Evolutionary conservation across 768 basidiomycete genomes (phyloP), one percentile per base, ranked within the genome.

Genomic region (Mycena pura): DNA sequence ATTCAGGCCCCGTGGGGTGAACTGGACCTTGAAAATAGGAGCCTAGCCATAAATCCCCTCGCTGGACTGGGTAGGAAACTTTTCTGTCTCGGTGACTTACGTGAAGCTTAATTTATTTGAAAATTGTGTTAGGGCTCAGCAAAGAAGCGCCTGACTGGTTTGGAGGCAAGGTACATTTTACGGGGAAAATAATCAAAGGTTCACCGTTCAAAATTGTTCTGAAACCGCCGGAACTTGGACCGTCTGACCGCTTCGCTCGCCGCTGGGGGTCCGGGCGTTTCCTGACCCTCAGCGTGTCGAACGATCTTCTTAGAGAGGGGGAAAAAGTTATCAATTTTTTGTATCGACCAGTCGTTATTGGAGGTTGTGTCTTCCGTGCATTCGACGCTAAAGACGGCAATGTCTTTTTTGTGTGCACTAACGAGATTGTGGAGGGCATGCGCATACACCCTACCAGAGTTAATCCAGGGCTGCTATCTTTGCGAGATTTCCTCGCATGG

Each of bases 231-330:
- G 73, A 76, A 32, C 74, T 89, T 0, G 84, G 84, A 0, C 69
- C 86, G 2, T 91, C 89, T 0, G 79, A 77, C 54, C 81, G 86
- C 15, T 81, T 90, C 64, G 70, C 81, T 0, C 80, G 90, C 14
- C 77, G 84, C 5, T 90, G 86, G 68, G 90, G 90, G 0, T 90
- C 88, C n/a, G 74, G 76, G n/a, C 73, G 74, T 24, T 77, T 91
- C 31, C 67, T 92, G 5, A 78, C 83, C 3, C 69, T 90, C 56
- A 81, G 80, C 44, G 63, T 89, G 5, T 65, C 76, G 0, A 74
- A 73, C 31, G 48, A 72, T 0, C 10, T 73, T 1, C 58, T 82
- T 10, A 72, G 68, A 15, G 56, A 68, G 9, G 60, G 72, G 6
- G 69, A 75, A 1, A 57, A 64, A 15, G 71, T 87, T 0, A 50